Evolutionary conservation across 164 flowering plant genomes (phyloP).

Genomic region (Tetrastigma voinierianum): DNA sequence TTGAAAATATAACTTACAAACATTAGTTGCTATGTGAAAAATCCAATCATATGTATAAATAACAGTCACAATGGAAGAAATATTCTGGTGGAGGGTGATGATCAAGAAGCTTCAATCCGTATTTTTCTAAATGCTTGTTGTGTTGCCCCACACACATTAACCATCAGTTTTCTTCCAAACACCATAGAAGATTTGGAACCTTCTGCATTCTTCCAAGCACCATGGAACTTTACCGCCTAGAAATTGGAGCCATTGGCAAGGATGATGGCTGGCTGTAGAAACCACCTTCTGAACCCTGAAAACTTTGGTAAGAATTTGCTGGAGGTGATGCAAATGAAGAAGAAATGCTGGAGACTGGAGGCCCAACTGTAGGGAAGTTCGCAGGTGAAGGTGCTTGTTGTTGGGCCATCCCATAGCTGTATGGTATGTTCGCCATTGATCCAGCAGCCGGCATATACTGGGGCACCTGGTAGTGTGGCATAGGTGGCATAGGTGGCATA

Average conservation of each 20-base stretch:
- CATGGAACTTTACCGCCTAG: constrained; percentile 43
- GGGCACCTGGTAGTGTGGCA: constrained; percentile 45
- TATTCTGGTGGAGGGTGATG: background rate
- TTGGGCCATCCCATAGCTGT: constrained; percentile 43
- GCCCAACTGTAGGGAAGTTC: constrained; percentile 39
- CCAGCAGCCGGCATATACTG: constrained; percentile 59
- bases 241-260: constrained; percentile 63
- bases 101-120: background rate
- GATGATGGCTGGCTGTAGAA: constrained; percentile 61
- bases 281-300: constrained; percentile 59
- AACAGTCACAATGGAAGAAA: background rate
- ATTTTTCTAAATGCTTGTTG: too few species aligned
- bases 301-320: constrained; percentile 51
- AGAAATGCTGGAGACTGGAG: constrained; percentile 34
- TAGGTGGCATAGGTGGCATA: constrained; percentile 51
- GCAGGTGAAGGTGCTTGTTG: constrained; percentile 41
- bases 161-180: too few species aligned
- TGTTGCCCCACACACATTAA: too few species aligned
- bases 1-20: constrained; percentile 15
- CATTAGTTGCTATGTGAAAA: constrained; percentile 21
- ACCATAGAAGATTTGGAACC: background rate
- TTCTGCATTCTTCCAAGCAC: constrained; percentile 1
- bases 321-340: constrained; percentile 43
- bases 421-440: constrained; percentile 38
- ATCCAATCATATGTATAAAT: constrained; percentile 3